These are phyloP conservation scores for Coemansia erecta DNA, from an alignment of 192 early-diverging fungal genomes.

Conservation along the genomic window DNA sequence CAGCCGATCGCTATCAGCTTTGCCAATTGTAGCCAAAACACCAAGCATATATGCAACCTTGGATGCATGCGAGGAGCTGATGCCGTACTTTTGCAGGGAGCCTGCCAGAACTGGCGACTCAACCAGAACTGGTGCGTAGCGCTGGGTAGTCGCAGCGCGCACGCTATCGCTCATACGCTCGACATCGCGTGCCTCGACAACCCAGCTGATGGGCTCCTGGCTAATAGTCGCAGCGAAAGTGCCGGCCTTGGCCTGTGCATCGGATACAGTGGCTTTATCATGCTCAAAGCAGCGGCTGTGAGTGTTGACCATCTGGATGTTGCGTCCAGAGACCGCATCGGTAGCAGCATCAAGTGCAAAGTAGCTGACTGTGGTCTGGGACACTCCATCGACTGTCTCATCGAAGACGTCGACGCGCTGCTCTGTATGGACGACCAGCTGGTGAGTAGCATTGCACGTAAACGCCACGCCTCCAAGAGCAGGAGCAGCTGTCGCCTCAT, in stretches of 20 bases:
- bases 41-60: slow-evolving; percentile 35
- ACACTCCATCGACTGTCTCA: slow-evolving; percentile 1
- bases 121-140: slow-evolving; percentile 23
- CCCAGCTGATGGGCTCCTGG: slow-evolving; percentile 20
- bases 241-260: slow-evolving; percentile 11
- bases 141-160: slow-evolving; percentile 36
- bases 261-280: slow-evolving; percentile 9
- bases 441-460: slow-evolving; percentile 39
- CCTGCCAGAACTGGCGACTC: slow-evolving; percentile 11
- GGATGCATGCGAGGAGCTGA: slow-evolving; percentile 11
- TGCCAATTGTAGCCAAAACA: slow-evolving; percentile 6
- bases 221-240: slow-evolving; percentile 16
- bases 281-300: slow-evolving; percentile 18
- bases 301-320: slow-evolving; percentile 16
- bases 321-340: slow-evolving; percentile 9
- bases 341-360: slow-evolving; percentile 14
- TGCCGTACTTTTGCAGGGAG: slow-evolving; percentile 6
- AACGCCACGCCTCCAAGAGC: slow-evolving; percentile 18
- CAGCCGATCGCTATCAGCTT: background rate
- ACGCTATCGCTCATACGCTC: slow-evolving; percentile 12
- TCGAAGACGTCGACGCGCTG: slow-evolving; percentile 13
- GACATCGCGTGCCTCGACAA: slow-evolving; percentile 42
- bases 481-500: background rate
- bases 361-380: slow-evolving; percentile 22
- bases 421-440: slow-evolving; percentile 35